Evolutionary conservation across 371 early-diverging fungal genomes (phyloP), one percentile per base, ranked within the genome.

Genomic region (Basidiobolus meristosporus): DNA sequence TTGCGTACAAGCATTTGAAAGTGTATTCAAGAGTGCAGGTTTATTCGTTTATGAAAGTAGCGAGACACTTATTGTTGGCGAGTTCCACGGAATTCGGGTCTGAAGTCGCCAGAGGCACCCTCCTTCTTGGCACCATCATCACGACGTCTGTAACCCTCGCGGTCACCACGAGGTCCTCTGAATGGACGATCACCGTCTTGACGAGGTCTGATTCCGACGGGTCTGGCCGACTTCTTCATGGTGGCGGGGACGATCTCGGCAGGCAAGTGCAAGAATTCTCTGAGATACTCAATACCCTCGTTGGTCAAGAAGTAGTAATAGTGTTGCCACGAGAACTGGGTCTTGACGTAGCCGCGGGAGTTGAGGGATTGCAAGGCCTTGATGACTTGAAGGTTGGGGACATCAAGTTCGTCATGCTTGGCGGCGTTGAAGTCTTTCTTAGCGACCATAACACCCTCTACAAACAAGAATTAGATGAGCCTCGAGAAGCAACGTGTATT

Each of bases 221-320:
- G 72, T 53, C 64, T 63, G 43, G 63, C 63, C 35, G 81, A 70
- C 81, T 90, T 91, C 79, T 89, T 89, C 81, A 85, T 72, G 54
- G 98, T 91, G 56, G 87, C 78, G 55, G 98, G 98, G 48, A 92
- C 86, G 55, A 97, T 87, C 64, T 89, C 91, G 51, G 74, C 69
- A 53, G 98, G 95, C 51, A 97, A 68, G 86, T 93, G 83, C 47
- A 97, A 80, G 77, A 77, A 84, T 72, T 85, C 83, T 63, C 98
- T 85, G 58, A 97, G 77, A 69, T 91, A 92, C 59, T 83, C 88
- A 57, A 97, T 90, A 68, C 98, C 98, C 66, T 82, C 85, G 59
- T 90, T 79, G 61, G 93, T 97, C 55, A 98, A 73, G 60, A 81
- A 86, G 76, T 96, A 98, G 85, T 98, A 98, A 70, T 86, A 97